These are phyloP conservation scores for Kuraishia borneana DNA, from an alignment of 805 yeast genomes.

Conservation along the genomic window DNA sequence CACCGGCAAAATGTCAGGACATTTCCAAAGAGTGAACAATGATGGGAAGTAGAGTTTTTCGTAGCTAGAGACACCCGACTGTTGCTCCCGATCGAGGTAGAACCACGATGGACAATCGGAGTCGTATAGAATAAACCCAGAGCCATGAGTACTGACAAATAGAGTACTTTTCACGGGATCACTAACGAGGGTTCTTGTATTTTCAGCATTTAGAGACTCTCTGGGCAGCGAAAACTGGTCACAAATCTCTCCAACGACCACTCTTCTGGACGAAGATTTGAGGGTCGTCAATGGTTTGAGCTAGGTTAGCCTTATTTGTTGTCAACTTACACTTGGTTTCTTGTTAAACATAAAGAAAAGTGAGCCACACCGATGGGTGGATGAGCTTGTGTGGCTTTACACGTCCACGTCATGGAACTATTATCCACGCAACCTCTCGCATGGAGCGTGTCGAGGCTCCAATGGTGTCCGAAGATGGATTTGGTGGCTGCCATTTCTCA, in stretches of 20 bases:
- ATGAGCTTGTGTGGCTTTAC: no score
- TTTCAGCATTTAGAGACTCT: conserved; percentile 27
- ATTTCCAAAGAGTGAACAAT: conserved; percentile 58
- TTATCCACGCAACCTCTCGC: no score
- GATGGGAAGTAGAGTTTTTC: conserved; percentile 58
- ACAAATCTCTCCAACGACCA: conserved; percentile 32
- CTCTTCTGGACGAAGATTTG: conserved; percentile 71
- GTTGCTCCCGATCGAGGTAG: conserved; percentile 22
- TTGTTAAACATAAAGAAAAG: conserved; percentile 58
- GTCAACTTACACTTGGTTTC: conserved; percentile 27
- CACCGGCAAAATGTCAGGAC: conserved; percentile 54
- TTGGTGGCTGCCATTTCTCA: conserved; percentile 16
- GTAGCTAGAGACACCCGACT: conserved; percentile 25
- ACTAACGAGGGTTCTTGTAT: no score
- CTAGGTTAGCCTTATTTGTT: conserved; percentile 6
- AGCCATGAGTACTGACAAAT: no score
- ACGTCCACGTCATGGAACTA: no score
- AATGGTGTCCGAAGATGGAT: conserved; percentile 23
- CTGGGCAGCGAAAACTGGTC: conserved; percentile 26
- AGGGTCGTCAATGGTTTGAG: conserved; percentile 70
- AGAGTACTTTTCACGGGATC: no score
- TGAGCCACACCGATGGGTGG: no score
- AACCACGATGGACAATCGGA: no score
- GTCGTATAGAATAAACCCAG: no score
- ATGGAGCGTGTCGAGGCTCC: no score